phyloP scores from a whole-genome alignment of 345 rosid species.

The Eutrema yunnanense region DNA sequence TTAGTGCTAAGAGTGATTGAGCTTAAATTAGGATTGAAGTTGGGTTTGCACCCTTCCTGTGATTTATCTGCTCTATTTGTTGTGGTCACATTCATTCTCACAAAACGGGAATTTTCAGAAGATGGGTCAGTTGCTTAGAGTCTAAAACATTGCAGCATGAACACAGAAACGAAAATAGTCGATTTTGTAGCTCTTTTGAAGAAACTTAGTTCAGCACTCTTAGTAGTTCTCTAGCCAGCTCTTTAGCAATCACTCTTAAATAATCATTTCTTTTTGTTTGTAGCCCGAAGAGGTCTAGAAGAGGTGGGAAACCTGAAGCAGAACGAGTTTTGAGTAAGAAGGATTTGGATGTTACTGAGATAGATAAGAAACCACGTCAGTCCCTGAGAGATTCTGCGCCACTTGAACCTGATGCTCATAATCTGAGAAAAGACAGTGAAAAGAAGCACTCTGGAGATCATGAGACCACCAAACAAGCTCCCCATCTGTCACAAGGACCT shows the following conservation, averaged over 20 bases:
- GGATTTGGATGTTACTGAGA: conserved; percentile 33
- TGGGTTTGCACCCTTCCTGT: neutral
- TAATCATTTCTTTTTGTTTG: neutral
- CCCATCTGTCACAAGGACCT: conserved; percentile 42
- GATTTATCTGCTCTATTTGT: neutral
- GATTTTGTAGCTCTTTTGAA: too few relatives aligned
- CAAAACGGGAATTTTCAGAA: neutral
- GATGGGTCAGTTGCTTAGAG: neutral
- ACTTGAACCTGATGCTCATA: conserved; percentile 41
- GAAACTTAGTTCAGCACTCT: neutral
- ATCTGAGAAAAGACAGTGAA: conserved; percentile 37
- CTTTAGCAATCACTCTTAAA: neutral
- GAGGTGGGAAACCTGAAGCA: conserved; percentile 56
- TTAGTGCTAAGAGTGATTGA: neutral
- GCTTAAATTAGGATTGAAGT: neutral
- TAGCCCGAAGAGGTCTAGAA: conserved; percentile 82
- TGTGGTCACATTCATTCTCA: neutral
- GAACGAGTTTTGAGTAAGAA: conserved; percentile 35
- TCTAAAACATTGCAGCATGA: neutral
- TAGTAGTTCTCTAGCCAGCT: neutral
- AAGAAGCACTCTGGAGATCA: conserved; percentile 38
- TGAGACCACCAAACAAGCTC: conserved; percentile 33
- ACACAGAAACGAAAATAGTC: neutral
- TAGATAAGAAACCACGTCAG: conserved; percentile 39
- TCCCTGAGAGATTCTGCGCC: conserved; percentile 54